These are phyloP conservation scores for Ceratopteris richardii DNA, from an alignment of 75 land plant genomes.

Conservation along the genomic window DNA sequence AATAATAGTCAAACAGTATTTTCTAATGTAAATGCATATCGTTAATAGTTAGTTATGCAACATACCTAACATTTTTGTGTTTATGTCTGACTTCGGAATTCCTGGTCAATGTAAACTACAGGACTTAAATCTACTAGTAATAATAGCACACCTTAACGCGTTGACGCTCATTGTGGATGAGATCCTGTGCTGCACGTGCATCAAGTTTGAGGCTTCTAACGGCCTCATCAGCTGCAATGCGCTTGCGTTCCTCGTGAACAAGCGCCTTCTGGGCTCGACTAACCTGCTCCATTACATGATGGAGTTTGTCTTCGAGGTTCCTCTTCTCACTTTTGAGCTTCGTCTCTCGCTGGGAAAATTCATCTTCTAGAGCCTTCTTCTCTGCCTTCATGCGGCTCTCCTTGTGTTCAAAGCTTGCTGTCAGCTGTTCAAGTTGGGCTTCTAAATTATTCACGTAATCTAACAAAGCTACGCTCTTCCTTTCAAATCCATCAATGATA, in stretches of 20 bases:
- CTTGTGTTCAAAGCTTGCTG: background rate
- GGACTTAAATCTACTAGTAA: no score
- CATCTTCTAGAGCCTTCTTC: slow-evolving; percentile 3
- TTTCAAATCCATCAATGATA: background rate
- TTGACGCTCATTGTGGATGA: background rate
- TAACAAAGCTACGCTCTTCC: background rate
- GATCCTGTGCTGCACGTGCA: background rate
- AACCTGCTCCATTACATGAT: background rate
- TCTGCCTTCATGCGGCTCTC: slow-evolving; percentile 1
- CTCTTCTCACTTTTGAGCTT: background rate
- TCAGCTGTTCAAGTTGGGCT: slow-evolving; percentile 1
- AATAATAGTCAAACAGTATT: no score
- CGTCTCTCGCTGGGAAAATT: background rate
- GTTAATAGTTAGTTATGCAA: no score
- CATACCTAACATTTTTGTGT: no score
- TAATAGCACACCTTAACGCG: background rate
- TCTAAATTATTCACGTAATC: slow-evolving; percentile 1
- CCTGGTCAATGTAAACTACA: no score
- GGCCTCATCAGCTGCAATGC: background rate
- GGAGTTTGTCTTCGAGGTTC: background rate
- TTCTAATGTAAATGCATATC: no score
- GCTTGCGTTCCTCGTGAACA: slow-evolving; percentile 2
- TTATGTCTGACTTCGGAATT: no score
- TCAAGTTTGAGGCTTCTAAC: background rate
- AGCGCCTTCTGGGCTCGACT: slow-evolving; percentile 1